Conservation (phyloP, 2,329 filamentous ascomycete species). For the Aplosporella prunicola region DNA sequence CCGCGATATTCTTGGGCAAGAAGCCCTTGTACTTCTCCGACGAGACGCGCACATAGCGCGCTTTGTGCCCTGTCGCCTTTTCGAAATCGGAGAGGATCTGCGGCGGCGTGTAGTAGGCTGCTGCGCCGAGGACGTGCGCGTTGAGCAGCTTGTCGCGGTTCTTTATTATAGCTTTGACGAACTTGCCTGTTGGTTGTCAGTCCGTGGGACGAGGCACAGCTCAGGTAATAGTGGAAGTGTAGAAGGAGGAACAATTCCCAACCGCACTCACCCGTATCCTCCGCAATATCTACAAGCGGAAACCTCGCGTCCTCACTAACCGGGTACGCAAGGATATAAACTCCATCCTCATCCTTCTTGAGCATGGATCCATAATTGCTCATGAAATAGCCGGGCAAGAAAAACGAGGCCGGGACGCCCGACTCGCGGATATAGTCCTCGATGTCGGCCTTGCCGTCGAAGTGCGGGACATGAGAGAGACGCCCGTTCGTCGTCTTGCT, state of each 20-base stretch:
- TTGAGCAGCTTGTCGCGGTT: constrained; percentile 31
- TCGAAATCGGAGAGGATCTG: constrained; percentile 29
- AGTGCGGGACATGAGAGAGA: constrained; percentile 25
- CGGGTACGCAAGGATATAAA: constrained; percentile 3
- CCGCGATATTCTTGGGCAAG: constrained; percentile 31
- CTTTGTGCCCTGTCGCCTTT: constrained; percentile 24
- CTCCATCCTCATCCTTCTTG: constrained; percentile 3
- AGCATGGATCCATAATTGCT: constrained; percentile 7
- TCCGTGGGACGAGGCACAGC: too few species aligned
- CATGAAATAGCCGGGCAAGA: constrained; percentile 19
- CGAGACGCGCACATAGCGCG: constrained; percentile 27
- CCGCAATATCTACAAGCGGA: constrained; percentile 12
- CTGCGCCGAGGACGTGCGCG: constrained; percentile 35
- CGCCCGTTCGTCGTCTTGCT: constrained; percentile 20
- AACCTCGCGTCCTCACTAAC: constrained; percentile 8
- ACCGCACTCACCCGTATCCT: constrained; percentile 11
- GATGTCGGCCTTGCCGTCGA: constrained; percentile 29
- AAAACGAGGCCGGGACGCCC: constrained; percentile 14
- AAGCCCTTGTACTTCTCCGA: constrained; percentile 34
- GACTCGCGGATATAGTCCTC: constrained; percentile 21
- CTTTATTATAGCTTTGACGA: constrained; percentile 21
- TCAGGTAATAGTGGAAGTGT: too few species aligned
- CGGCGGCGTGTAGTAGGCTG: constrained; percentile 19
- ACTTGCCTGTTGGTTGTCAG: constrained; percentile 4
- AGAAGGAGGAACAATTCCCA: background rate